phyloP scores from a whole-genome alignment of 345 rosid genomes.

The Excoecaria agallocha region DNA sequence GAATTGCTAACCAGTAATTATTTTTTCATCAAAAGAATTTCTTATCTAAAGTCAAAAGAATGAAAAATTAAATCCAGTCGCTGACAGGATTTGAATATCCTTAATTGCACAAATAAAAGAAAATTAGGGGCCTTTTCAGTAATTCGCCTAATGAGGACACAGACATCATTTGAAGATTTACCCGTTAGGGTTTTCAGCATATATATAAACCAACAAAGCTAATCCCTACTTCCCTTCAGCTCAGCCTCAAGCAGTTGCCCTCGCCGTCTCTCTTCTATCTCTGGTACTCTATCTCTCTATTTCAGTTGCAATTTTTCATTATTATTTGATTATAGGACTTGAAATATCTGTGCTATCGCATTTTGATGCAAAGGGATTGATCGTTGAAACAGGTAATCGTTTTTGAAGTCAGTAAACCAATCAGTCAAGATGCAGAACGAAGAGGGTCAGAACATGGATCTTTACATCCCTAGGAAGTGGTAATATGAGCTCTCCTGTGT shows the following conservation, averaged over 20 bases:
- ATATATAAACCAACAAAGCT: not conserved
- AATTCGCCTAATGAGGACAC: not conserved
- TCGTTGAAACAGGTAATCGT: not conserved
- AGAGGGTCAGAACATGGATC: constrained; percentile 79
- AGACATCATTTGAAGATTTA: not conserved
- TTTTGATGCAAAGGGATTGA: not conserved
- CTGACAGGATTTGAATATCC: too few relatives aligned
- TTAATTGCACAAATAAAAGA: too few relatives aligned
- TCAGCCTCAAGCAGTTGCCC: not conserved
- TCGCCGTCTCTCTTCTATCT: not conserved
- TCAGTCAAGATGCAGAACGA: constrained; percentile 89
- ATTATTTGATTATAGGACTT: too few relatives aligned
- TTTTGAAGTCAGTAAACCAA: not conserved
- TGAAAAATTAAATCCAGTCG: too few relatives aligned
- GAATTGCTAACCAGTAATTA: too few relatives aligned
- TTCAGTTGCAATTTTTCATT: not conserved
- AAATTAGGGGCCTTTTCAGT: not conserved
- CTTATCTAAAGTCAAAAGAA: too few relatives aligned
- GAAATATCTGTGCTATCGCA: too few relatives aligned
- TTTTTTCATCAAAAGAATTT: too few relatives aligned
- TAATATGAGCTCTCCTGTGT: constrained; percentile 8
- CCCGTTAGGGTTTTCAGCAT: constrained; percentile 2
- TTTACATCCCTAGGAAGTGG: constrained; percentile 95
- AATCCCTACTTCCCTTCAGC: not conserved
- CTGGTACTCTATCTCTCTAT: not conserved